Percentiles rank a stretch among this genome's conserved stretches.
These are phyloP conservation scores for Vitis rupestris DNA, from an alignment of 164 flowering plant species.

Conservation along the genomic window DNA sequence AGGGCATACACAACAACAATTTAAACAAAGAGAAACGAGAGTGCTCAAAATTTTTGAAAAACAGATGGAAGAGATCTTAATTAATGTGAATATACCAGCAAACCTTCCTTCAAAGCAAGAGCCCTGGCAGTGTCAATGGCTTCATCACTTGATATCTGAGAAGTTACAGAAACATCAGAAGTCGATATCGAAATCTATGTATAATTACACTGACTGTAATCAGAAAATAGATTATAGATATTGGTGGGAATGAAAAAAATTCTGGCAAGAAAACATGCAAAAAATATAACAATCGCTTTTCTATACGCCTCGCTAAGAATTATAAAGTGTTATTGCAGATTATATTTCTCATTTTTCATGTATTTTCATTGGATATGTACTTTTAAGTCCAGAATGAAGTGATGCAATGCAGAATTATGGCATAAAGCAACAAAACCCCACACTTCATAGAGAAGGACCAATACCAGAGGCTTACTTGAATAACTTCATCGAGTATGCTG, in stretches of 20 bases:
- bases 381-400: neutral
- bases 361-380: no score
- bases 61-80: no score
- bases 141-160: slow-evolving; percentile 50
- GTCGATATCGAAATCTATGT: neutral
- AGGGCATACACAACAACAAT: no score
- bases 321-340: no score
- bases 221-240: neutral
- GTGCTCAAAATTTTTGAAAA: neutral
- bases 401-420: neutral
- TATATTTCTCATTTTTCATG: no score
- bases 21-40: neutral
- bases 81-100: slow-evolving; percentile 31
- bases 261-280: no score
- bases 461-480: slow-evolving; percentile 29
- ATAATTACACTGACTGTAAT: neutral
- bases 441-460: neutral
- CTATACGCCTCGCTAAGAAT: no score
- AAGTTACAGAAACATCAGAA: neutral
- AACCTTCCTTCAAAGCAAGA: slow-evolving; percentile 48
- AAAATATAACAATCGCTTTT: no score
- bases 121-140: slow-evolving; percentile 52
- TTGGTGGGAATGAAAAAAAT: neutral
- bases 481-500: slow-evolving; percentile 35
- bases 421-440: neutral